Evolutionary conservation across 352 stramenopile genomes (phyloP), one percentile per base, ranked within the genome.

Genomic region (Phytophthora idaei): DNA sequence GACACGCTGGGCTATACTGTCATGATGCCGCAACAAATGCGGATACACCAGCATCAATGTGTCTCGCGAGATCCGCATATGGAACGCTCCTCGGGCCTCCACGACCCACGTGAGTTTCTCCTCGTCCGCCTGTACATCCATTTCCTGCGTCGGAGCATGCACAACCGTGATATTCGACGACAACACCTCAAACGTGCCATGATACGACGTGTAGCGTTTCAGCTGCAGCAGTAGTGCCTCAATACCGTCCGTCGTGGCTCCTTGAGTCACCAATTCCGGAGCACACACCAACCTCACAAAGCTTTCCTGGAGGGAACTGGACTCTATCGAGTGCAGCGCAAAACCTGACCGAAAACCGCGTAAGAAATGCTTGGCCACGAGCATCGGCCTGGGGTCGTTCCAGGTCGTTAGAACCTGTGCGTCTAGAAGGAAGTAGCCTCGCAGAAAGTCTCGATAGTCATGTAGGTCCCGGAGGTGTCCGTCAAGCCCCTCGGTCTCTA

Each of bases 131-230:
- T 36, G 29, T 27, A 3, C 28, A 25, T 66, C 53, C 17, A 56
- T 25, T 49, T 65, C 14, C 32, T 61, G 37, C 12, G 39, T 41
- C 2, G 69, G 73, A 0, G 69, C 66, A 54, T 82, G 67, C 2
- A 87, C 14, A 4, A 87, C 62, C 8, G 25, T 28, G 5, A 74
- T 21, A 1, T 61, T 39, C 6, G 61, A 39, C 7, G 61, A 46
- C 9, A 57, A 50, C 32, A 90, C 59, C 54, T 84, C 76, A 46
- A 88, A 81, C 5, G 80, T 70, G 5, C 79, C 69, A 53, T 92
- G 81, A 50, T 90, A 92, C 32, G 83, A 92, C 21, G 83, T 81
- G 50, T 90, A 92, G 10, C 83, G 69, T 64, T 92, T 89, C 2
- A 92, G 57, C 62, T 92, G 83, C 9, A 89, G 60, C 37, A 89